Conservation (phyloP, 2,329 filamentous ascomycete genomes). For the Aspergillus latus region DNA sequence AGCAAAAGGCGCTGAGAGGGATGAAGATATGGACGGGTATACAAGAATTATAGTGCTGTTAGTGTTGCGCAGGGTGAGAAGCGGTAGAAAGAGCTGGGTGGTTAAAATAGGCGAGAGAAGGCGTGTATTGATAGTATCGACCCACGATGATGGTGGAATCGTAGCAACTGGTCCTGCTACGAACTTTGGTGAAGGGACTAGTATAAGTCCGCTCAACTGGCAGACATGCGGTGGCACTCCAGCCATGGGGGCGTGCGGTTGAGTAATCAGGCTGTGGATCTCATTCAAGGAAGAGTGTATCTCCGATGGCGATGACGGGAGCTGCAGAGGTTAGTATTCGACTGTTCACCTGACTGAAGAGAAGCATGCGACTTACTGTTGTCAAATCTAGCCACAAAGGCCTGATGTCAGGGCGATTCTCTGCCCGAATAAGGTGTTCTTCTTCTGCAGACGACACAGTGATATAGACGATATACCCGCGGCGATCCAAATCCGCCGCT, state of each 20-base stretch:
- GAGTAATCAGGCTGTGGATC: slow-evolving; percentile 70
- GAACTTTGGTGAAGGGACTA: slow-evolving; percentile 77
- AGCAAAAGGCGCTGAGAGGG: slow-evolving; percentile 45
- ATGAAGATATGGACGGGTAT: slow-evolving; percentile 49
- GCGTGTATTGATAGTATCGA: slow-evolving; percentile 88
- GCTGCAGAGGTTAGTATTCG: slow-evolving; percentile 43
- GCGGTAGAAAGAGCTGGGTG: slow-evolving; percentile 83
- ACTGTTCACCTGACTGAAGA: not conserved
- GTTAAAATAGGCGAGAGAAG: slow-evolving; percentile 86
- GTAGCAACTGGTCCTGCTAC: slow-evolving; percentile 82
- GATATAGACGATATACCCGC: slow-evolving; percentile 91
- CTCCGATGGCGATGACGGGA: slow-evolving; percentile 57
- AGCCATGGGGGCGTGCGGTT: slow-evolving; percentile 72
- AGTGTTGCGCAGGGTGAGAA: slow-evolving; percentile 63
- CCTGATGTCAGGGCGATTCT: slow-evolving; percentile 77
- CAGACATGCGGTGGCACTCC: slow-evolving; percentile 74
- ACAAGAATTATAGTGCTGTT: slow-evolving; percentile 48
- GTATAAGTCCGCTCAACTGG: slow-evolving; percentile 73
- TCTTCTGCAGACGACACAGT: slow-evolving; percentile 84
- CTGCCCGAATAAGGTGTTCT: slow-evolving; percentile 71
- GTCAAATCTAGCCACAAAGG: slow-evolving; percentile 80
- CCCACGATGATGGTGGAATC: slow-evolving; percentile 78
- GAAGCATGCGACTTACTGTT: slow-evolving; percentile 27
- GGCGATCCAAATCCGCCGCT: slow-evolving; percentile 80
- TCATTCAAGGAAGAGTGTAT: slow-evolving; percentile 66